Evolutionary conservation across 371 early-diverging fungal genomes (phyloP).

Genomic region (Mortierella sp.): DNA sequence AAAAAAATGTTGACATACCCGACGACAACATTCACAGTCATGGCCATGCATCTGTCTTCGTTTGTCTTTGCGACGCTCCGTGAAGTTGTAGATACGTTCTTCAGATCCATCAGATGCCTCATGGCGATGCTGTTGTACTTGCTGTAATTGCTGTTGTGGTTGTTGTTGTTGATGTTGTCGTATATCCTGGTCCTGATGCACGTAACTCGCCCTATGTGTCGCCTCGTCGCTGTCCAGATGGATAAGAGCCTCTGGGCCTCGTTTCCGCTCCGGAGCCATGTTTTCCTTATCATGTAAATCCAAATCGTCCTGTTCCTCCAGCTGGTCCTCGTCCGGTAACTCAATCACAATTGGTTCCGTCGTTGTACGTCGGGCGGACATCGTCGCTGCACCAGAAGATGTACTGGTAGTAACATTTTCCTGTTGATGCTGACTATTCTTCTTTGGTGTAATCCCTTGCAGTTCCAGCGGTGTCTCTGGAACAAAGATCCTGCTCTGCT

Average conservation of each 20-base stretch:
- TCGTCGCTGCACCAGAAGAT: neutral
- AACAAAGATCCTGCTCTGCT: constrained; percentile 4
- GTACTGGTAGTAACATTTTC: too few relatives aligned
- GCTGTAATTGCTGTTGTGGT: neutral
- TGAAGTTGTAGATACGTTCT: constrained; percentile 35
- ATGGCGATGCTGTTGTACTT: too few relatives aligned
- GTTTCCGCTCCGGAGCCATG: constrained; percentile 7
- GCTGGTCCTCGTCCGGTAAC: neutral
- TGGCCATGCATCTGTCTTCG: constrained; percentile 51
- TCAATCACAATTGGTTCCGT: neutral
- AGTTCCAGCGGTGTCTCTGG: constrained; percentile 29
- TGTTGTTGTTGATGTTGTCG: neutral
- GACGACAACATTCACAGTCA: constrained; percentile 50
- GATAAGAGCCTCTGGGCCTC: neutral
- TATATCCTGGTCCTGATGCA: neutral
- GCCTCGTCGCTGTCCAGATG: neutral
- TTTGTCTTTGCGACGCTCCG: constrained; percentile 44
- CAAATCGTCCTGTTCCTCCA: neutral
- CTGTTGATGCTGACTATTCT: neutral
- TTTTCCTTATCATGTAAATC: constrained; percentile 25
- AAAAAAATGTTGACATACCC: constrained; percentile 17
- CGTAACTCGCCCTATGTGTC: neutral
- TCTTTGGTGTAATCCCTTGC: constrained; percentile 20
- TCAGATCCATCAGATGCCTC: constrained; percentile 1
- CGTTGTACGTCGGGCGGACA: neutral